Base-by-base conservation (phyloP, 2,329 filamentous ascomycete genomes). In the Cryphonectria radicalis region DNA sequence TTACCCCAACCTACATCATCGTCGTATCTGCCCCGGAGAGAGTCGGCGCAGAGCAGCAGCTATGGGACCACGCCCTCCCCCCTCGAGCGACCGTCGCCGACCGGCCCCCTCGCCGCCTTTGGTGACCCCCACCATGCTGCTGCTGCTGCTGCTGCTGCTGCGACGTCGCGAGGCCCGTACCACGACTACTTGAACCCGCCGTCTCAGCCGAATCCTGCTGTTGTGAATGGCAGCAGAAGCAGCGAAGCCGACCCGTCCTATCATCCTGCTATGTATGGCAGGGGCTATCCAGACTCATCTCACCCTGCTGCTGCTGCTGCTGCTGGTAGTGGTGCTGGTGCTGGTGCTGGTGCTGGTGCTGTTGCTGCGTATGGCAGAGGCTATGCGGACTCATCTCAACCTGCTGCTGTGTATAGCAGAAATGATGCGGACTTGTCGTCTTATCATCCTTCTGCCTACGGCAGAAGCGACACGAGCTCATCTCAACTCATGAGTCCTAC, bases 21-120 rank as follows among this genome's bases (percentile, higher is more conserved):
- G n/a, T 60, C 68, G 42, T 55, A 62, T 17, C 53, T 66, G 46
- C 32, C 53, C 17, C 50, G 69, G 17, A 55, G 67, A 19, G 50
- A 68, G 11, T 69, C 70, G 6, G n/a, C 66, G 25, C 70, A 72
- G 5, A 74, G 72, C 71, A 74, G 72, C 70, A 74, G 75, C 69
- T 73, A 76, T 70, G 72, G 71, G 63, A 74, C 73, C 59, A 73
- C 73, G 35, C 73, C 73, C 13, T 76, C 75, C 8, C 73, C 75
- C 19, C 72, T 75, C 43, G 73, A 77, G 35, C 74, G 73, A 63
- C 73, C 72, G 25, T 75, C 75, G 25, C 75, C 73, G 32, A 17
- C 55, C 5, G 67, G 73, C 25, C 50, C 64, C 40, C 59, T 63
- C 17, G 25, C 43, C 50, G n/a, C 42, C n/a, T 70, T 65, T 42